Evolutionary conservation across 2,329 filamentous ascomycete species (phyloP), one percentile per base, ranked within the genome.

Genomic region (Bipolaris sorokiniana): DNA sequence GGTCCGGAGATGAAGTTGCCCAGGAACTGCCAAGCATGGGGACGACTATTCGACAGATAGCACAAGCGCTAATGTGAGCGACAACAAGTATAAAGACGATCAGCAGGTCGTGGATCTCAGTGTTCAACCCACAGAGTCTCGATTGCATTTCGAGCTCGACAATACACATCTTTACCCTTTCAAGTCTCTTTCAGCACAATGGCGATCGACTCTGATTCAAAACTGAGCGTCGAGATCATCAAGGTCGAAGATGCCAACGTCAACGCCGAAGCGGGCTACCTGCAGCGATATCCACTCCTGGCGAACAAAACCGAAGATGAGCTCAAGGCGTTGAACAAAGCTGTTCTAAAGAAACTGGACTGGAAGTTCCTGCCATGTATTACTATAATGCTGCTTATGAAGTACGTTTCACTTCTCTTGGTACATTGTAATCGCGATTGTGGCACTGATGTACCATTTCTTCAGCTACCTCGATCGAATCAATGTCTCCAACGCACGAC

Each of bases 391-490:
- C 67, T 73, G 23, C 52, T 72, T 1, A 69, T 75, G 68, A 73
- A 69, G 64, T 71, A 63, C 31, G 53, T 38, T n/a, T 13, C n/a
- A 9, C n/a, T 38, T 16, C 28, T 31, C 28, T 31, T 10, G 1
- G 28, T 31, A 31, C 9, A 18, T 38, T 7, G 9, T 20, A 10
- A 7, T 38, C 37, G 7, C 20, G n/a, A 38, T 16, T 18, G 28
- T 31, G 10, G 36, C 5, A 40, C 10, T 41, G 22, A 31, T 18
- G 11, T 41, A 31, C 11, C 18, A n/a, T 22, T 28, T 13, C 6
- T 16, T 23, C 49, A 78, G 76, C 62, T 78, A 78, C 45, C 67
- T 79, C 9, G 76, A 79, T 47, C 73, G 77, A 11, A 78, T 78
- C 64, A 78, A 78, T 48, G 75, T 79, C 26, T 74, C 74, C 1